phyloP scores from a whole-genome alignment of 805 yeast species.

The Yamadazyma nakazawae region DNA sequence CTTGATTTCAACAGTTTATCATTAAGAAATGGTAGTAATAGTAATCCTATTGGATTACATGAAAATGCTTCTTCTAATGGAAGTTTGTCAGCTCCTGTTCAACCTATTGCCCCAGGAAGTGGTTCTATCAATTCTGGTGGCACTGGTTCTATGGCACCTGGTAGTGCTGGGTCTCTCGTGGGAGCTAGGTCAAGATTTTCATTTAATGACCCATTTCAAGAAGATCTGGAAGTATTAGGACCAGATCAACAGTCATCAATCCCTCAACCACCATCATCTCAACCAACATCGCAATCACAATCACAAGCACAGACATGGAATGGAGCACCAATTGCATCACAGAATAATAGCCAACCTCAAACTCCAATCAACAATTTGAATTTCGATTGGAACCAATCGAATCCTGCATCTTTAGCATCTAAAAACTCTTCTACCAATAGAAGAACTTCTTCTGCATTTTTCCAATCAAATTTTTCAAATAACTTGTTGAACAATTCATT shows the following conservation, averaged over 20 bases:
- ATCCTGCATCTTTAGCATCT: slow-evolving; percentile 21
- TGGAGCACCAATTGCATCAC: slow-evolving; percentile 3
- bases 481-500: slow-evolving; percentile 15
- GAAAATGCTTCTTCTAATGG: not conserved
- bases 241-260: not conserved
- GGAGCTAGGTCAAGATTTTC: slow-evolving; percentile 56
- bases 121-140: not conserved
- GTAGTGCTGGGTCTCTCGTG: slow-evolving; percentile 17
- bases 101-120: not conserved
- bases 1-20: slow-evolving; percentile 10
- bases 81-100: slow-evolving; percentile 1
- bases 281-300: not conserved
- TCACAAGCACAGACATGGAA: not conserved
- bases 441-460: slow-evolving; percentile 54
- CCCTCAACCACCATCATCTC: not conserved
- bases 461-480: slow-evolving; percentile 22
- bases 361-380: slow-evolving; percentile 14
- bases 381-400: slow-evolving; percentile 16
- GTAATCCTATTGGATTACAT: not conserved
- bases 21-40: slow-evolving; percentile 9
- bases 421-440: slow-evolving; percentile 40
- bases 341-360: slow-evolving; percentile 15
- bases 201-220: slow-evolving; percentile 57
- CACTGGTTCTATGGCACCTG: slow-evolving; percentile 10
- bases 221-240: not conserved